These are phyloP conservation scores for Ceratocystiopsis sp. DNA, from an alignment of 2,329 filamentous ascomycete species.

Conservation along the genomic window DNA sequence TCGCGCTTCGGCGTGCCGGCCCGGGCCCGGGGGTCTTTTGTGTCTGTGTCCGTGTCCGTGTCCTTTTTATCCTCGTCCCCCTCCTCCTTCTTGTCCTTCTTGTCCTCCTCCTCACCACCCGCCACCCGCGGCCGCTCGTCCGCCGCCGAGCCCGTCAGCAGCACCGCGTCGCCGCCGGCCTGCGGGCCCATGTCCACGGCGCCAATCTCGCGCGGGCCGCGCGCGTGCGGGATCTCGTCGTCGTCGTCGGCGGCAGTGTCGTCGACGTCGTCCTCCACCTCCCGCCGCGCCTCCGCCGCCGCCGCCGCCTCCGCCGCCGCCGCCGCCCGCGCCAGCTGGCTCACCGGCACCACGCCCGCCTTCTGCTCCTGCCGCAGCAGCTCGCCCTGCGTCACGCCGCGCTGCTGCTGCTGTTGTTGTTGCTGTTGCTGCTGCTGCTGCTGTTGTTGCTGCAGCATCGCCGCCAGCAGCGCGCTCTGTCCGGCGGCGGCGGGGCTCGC, in stretches of 20 bases:
- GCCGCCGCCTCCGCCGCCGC: slow-evolving; percentile 10
- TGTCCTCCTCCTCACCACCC: background rate
- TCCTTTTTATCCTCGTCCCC: background rate
- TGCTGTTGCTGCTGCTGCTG: slow-evolving; percentile 7
- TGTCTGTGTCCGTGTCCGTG: slow-evolving; percentile 14
- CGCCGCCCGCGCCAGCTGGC: slow-evolving; percentile 34
- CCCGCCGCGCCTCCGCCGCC: slow-evolving; percentile 1
- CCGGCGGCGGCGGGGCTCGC: too few species aligned
- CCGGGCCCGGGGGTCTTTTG: slow-evolving; percentile 9
- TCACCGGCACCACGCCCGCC: slow-evolving; percentile 58
- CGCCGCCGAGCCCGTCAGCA: slow-evolving; percentile 2
- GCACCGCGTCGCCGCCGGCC: background rate
- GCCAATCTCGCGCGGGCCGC: too few species aligned
- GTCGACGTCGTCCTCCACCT: background rate
- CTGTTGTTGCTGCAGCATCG: slow-evolving; percentile 3
- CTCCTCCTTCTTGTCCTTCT: background rate
- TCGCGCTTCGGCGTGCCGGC: slow-evolving; percentile 32
- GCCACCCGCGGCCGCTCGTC: background rate
- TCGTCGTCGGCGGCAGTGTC: slow-evolving; percentile 1
- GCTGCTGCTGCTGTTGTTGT: slow-evolving; percentile 11
- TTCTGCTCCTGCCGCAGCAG: slow-evolving; percentile 74
- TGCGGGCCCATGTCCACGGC: background rate
- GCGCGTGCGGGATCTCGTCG: too few species aligned
- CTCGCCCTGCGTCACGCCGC: slow-evolving; percentile 66
- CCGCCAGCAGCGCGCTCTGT: slow-evolving; percentile 20